Evolutionary conservation across 2,329 filamentous ascomycete genomes (phyloP).

Genomic region (Hymenoscyphus fraxineus): DNA sequence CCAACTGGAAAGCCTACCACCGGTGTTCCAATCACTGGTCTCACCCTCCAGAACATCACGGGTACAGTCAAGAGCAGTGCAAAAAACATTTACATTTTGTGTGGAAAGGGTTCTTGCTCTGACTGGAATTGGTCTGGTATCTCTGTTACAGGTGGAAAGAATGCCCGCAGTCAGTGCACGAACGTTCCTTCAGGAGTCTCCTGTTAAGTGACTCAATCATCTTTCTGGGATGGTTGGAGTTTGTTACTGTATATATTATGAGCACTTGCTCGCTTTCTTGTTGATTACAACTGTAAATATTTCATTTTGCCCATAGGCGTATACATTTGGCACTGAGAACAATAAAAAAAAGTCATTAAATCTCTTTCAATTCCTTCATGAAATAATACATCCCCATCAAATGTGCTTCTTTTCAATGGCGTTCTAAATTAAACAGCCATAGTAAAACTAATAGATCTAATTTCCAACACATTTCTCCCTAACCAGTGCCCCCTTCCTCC

Average conservation of each 20-base stretch:
- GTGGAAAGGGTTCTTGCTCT: constrained; percentile 47
- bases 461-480: too few relatives aligned
- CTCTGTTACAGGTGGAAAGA: constrained; percentile 49
- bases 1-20: constrained; percentile 27
- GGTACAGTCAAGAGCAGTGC: constrained; percentile 39
- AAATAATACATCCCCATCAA: background rate
- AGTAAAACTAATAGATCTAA: too few relatives aligned
- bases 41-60: constrained; percentile 43
- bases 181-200: constrained; percentile 34
- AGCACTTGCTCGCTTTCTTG: constrained; percentile 17
- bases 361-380: background rate
- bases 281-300: constrained; percentile 5
- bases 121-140: constrained; percentile 52
- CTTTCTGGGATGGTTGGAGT: background rate
- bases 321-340: background rate
- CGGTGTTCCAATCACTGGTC: constrained; percentile 50
- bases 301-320: background rate
- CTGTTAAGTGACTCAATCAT: constrained; percentile 19
- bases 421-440: too few relatives aligned
- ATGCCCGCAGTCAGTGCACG: constrained; percentile 40
- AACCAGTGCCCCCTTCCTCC: too few relatives aligned
- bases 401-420: background rate
- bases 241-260: background rate
- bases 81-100: constrained; percentile 50
- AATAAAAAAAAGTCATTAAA: background rate